Evolutionary conservation across 140 eudicot species (phyloP).

Genomic region (Oenanthe javanica): DNA sequence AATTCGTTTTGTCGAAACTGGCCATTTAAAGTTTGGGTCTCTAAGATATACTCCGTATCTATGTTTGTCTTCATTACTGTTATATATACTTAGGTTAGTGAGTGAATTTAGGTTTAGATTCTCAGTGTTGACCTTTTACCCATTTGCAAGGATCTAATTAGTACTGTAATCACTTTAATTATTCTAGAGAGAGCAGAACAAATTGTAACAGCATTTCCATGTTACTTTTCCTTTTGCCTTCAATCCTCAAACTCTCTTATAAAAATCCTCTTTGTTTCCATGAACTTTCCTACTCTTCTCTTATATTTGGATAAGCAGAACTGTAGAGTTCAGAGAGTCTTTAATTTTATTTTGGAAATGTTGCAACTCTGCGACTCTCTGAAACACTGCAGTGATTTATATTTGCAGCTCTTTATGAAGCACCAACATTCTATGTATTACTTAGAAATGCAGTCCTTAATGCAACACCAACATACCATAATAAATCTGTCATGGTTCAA

Average conservation of each 20-base stretch:
- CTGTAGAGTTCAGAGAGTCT: not conserved
- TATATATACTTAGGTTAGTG: too few relatives aligned
- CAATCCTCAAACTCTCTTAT: not conserved
- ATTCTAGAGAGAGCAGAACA: not conserved
- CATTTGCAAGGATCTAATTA: not conserved
- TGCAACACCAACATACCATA: not conserved
- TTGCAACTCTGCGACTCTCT: not conserved
- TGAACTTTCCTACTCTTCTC: too few relatives aligned
- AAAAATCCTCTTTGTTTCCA: not conserved
- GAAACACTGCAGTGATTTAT: not conserved
- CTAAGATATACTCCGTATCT: not conserved
- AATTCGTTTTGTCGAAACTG: slow-evolving; percentile 27
- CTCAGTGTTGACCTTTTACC: not conserved
- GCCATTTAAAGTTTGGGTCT: slow-evolving; percentile 36
- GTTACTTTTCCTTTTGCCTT: not conserved
- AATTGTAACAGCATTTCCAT: not conserved
- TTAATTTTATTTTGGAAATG: not conserved
- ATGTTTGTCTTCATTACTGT: too few relatives aligned
- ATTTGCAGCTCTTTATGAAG: not conserved
- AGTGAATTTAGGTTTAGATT: too few relatives aligned
- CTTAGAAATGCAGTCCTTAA: not conserved
- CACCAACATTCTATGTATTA: not conserved
- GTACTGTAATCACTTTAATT: not conserved
- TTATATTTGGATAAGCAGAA: not conserved
- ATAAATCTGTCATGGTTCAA: not conserved